phyloP scores from a whole-genome alignment of 345 rosid species.

The Streptanthus diversifolius region DNA sequence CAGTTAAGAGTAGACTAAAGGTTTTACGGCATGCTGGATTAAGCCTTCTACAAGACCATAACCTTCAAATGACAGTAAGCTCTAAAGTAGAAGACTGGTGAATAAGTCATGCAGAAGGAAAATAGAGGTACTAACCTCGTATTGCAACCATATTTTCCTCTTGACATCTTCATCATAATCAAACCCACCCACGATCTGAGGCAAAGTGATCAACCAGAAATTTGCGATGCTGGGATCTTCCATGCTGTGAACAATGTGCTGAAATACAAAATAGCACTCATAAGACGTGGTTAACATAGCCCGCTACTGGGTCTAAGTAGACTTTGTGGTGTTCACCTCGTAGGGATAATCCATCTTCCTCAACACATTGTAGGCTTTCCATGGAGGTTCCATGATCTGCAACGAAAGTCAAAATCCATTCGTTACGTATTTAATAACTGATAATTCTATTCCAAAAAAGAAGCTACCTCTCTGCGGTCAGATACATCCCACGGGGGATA shows the following conservation, averaged over 20 bases:
- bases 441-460: neutral
- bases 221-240: conserved; percentile 94
- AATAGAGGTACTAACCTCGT: conserved; percentile 50
- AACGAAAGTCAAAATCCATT: conserved; percentile 17
- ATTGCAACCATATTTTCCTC: conserved; percentile 90
- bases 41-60: conserved; percentile 10
- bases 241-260: conserved; percentile 97
- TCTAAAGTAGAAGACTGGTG: neutral
- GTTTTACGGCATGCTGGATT: neutral
- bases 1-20: conserved; percentile 2
- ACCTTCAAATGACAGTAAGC: conserved; percentile 5
- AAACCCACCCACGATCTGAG: conserved; percentile 80
- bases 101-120: neutral
- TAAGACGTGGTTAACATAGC: neutral
- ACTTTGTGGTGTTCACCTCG: conserved; percentile 48
- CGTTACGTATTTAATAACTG: neutral
- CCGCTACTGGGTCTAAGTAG: neutral
- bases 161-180: conserved; percentile 80
- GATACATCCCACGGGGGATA: neutral
- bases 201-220: conserved; percentile 87
- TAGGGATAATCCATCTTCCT: conserved; percentile 93
- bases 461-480: conserved; percentile 1
- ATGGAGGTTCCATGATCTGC: conserved; percentile 96
- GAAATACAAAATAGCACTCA: conserved; percentile 34
- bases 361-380: conserved; percentile 78